Conservation (phyloP, 202 grass and related monocot genomes). For the Zoysia matrella region DNA sequence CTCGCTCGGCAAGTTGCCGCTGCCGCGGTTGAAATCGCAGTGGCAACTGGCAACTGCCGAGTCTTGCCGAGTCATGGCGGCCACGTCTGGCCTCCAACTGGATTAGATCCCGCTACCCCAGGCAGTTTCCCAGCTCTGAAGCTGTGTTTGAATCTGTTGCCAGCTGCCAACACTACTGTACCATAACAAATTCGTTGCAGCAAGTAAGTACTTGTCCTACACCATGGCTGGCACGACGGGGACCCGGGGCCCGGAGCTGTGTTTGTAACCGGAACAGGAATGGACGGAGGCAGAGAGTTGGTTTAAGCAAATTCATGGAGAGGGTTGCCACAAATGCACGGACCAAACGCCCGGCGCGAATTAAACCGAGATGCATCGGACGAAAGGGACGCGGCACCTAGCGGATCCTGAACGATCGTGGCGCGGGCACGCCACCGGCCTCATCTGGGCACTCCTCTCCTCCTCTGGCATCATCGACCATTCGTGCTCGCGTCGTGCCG, state of each 20-base stretch:
- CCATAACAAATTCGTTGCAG: neutral
- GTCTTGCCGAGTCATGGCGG: constrained; percentile 43
- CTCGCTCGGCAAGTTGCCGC: constrained; percentile 4
- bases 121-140: constrained; percentile 18
- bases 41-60: neutral
- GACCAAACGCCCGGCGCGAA: constrained; percentile 14
- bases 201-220: constrained; percentile 1
- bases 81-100: neutral
- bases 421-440: neutral
- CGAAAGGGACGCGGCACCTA: constrained; percentile 55
- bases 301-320: neutral
- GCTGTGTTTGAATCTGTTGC: constrained; percentile 20
- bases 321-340: constrained; percentile 25
- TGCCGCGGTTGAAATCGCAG: neutral
- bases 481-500: neutral
- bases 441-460: neutral
- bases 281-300: neutral
- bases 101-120: neutral
- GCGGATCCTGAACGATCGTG: neutral
- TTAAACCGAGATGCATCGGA: constrained; percentile 15
- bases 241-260: neutral
- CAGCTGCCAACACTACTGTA: neutral
- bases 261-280: neutral
- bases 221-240: constrained; percentile 25
- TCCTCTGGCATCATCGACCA: neutral